These are phyloP conservation scores for Solanum tarapatanum DNA, from an alignment of 257 asterid species.

Conservation along the genomic window DNA sequence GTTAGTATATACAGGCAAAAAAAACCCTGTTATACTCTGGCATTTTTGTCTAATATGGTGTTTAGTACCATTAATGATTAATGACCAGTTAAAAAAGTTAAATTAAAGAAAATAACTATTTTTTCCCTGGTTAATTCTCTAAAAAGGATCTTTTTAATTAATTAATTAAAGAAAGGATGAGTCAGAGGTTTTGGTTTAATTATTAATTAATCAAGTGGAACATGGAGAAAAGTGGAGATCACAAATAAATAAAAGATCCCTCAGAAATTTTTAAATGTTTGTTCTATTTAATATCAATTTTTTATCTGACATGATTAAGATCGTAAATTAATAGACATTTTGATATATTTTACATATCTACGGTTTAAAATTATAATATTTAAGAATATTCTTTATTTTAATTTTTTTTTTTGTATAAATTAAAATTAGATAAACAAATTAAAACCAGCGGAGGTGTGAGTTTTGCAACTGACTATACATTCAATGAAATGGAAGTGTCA, in stretches of 20 bases:
- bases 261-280: neutral
- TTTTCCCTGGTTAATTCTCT: neutral
- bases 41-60: neutral
- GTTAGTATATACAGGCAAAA: neutral
- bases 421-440: no score
- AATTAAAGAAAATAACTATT: neutral
- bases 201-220: neutral
- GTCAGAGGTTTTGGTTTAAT: neutral
- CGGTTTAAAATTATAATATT: no score
- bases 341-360: no score
- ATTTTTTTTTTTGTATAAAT: no score
- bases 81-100: neutral
- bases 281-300: no score
- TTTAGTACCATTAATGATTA: neutral
- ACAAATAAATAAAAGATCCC: neutral
- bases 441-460: neutral
- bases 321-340: no score
- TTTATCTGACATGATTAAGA: fast-evolving
- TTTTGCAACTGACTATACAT: neutral
- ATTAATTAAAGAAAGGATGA: neutral
- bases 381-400: no score
- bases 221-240: neutral
- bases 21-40: neutral
- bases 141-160: neutral
- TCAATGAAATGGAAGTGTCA: neutral